These are phyloP conservation scores for Pugionium cornutum DNA, from an alignment of 345 rosid genomes.

Conservation along the genomic window DNA sequence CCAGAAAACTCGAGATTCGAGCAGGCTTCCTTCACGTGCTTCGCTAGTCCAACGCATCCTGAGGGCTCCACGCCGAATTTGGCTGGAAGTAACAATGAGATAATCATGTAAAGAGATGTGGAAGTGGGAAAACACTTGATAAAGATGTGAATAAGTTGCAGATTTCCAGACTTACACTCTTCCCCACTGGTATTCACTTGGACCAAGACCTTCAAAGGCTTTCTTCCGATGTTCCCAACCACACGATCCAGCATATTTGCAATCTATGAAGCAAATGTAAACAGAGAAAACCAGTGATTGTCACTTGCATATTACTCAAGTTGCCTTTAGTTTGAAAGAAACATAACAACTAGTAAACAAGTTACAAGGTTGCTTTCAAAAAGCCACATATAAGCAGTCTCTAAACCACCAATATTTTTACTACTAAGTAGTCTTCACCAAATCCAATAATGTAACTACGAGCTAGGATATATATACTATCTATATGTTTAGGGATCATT, in stretches of 20 bases:
- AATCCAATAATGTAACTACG: not conserved
- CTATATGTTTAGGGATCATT: no score
- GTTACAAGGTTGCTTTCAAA: not conserved
- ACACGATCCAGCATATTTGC: slow-evolving; percentile 79
- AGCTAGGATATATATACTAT: no score
- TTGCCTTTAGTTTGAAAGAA: not conserved
- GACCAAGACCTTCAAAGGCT: slow-evolving; percentile 77
- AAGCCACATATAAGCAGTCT: not conserved
- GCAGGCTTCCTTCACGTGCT: slow-evolving; percentile 64
- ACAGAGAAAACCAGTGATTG: not conserved
- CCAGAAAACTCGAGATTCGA: slow-evolving; percentile 81
- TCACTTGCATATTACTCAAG: not conserved
- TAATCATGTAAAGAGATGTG: not conserved
- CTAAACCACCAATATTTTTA: not conserved
- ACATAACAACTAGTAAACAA: not conserved
- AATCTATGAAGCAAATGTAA: slow-evolving; percentile 52
- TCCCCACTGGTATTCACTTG: slow-evolving; percentile 99
- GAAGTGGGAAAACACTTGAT: not conserved
- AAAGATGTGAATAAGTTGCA: not conserved
- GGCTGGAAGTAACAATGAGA: slow-evolving; percentile 49
- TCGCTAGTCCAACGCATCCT: slow-evolving; percentile 74
- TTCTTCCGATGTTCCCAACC: slow-evolving; percentile 68
- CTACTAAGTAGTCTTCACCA: not conserved
- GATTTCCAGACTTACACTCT: slow-evolving; percentile 64
- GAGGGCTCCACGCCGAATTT: slow-evolving; percentile 91